Evolutionary conservation across 345 rosid genomes (phyloP), one percentile per base, ranked within the genome.

Genomic region (Brassica cretica): DNA sequence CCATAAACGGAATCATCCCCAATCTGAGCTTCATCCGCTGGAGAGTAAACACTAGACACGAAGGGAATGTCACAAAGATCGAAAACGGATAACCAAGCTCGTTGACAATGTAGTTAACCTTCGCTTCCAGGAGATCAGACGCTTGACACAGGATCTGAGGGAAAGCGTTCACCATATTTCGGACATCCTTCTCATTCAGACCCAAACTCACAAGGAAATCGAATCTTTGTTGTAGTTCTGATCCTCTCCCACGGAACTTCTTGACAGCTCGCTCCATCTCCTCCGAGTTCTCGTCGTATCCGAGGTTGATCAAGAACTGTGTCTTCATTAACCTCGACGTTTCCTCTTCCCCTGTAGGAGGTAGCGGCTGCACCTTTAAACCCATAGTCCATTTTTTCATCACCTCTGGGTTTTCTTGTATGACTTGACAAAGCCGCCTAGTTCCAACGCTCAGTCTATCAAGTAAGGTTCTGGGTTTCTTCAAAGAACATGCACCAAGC

Each of bases 161-260:
- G 59, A 83, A 81, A 66, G 75, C 71, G 14, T 56, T 77, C 44
- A 92, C 78, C 89, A 92, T 92, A 70, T 69, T 37, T 6, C 76
- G 51, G 37, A 87, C 93, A 53, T 86, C 89, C 44, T 83, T 71
- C 81, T 70, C 80, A 19, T 88, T 85, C 77, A 90, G 70, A 74
- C 93, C 95, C 46, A 88, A 86, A 58, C 81, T 80, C 76, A 88
- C 82, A 27, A 92, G 72, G 33, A 81, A 85, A 83, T 92, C 86
- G 49, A 88, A 90, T 82, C 97, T 85, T 72, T 88, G 90, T 51
- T 84, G 93, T 44, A 92, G 82, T 64, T 86, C 86, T 19, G 73
- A 60, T 60, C 89, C 90, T 71, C 66, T 85, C 41, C 91, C 91
- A 32, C 94, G 85, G 78, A 87, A 85, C 3, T 56, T 19, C 89